Base-by-base conservation (phyloP, 2,329 filamentous ascomycete species). In the Geoglossum cookeanum region DNA sequence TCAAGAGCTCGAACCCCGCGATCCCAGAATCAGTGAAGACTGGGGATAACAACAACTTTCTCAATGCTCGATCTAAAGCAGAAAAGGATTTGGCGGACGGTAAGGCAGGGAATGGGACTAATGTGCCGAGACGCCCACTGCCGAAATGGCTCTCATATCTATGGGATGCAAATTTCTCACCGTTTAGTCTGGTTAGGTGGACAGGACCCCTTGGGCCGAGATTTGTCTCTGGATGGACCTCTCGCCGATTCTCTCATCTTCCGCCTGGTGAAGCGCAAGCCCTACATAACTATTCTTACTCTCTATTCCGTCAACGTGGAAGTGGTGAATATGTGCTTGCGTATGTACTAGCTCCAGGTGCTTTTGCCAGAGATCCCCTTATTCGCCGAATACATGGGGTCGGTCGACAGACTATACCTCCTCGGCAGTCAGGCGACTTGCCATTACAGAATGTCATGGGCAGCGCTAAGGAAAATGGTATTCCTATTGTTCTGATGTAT, bases 151-250 rank as follows among this genome's bases (percentile, higher is more conserved):
- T 97, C 22, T 82, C 83, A 58, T 96, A 90, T 72, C 79, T 98
- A 3, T 98, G 92, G 92, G 92, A 98, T 63, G 86, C 89, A 63
- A 98, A 98, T 67, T 81, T 97, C 61, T 96, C 90, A 0, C 92
- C 92, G 5, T 98, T 98, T 69, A 91, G 84, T 62, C 74, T 98
- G 54, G 81, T 98, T 13, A 85, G 92, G 59, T 84, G 89, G 75
- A 78, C 87, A 1, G 92, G 92, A 0, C 92, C 92, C 0, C 74
- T 98, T 0, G 92, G 92, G 0, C 92, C 92, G 3, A 82, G 90
- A 29, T 81, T 98, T 39, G 88, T 96, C 0, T 96, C 89, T 0
- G 90, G 89, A 58, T 98, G 92, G 92, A 96, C 88, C 7, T 88
- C 84, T 15, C 82, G 92, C 22, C 83, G 92, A 39, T 98, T 98